Evolutionary conservation across 108 stramenopile genomes (phyloP).

Genomic region (Fragilaria crotonensis): DNA sequence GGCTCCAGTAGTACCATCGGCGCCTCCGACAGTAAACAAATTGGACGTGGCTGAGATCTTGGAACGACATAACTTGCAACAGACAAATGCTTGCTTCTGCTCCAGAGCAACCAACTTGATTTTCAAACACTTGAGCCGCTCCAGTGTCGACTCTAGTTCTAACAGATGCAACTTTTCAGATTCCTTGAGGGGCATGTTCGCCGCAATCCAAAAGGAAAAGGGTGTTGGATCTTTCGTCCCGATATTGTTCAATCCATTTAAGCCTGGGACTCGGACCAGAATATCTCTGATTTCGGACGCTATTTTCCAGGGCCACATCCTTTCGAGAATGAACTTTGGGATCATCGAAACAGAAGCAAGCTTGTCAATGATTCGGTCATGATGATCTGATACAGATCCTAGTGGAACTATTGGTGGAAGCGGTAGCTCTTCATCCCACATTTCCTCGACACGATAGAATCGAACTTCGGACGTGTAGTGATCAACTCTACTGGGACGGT

Average conservation of each 20-base stretch:
- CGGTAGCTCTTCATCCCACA: conserved; percentile 18
- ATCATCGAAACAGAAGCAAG: conserved; percentile 18
- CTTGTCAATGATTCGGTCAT: conserved; percentile 11
- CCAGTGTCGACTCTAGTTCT: conserved; percentile 30
- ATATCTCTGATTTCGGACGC: conserved; percentile 27
- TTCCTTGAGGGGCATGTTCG: conserved; percentile 58
- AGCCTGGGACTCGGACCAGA: conserved; percentile 19
- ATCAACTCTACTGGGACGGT: background rate
- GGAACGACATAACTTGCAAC: conserved; percentile 48
- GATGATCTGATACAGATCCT: background rate
- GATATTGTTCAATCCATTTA: conserved; percentile 18
- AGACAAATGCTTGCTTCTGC: conserved; percentile 12
- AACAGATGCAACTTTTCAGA: conserved; percentile 51
- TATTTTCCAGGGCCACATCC: conserved; percentile 57
- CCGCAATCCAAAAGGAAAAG: conserved; percentile 75
- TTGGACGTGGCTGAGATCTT: conserved; percentile 24
- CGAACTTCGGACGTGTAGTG: conserved; percentile 3
- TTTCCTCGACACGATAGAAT: conserved; percentile 27
- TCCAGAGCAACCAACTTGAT: conserved; percentile 21
- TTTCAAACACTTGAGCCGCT: conserved; percentile 36
- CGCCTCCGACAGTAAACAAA: conserved; percentile 64
- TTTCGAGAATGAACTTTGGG: conserved; percentile 31
- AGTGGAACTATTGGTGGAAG: conserved; percentile 13
- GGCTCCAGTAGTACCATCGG: conserved; percentile 64
- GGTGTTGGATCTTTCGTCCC: conserved; percentile 11